Base-by-base conservation (phyloP, 2,329 filamentous ascomycete species). In the Diplodia sapinea region DNA sequence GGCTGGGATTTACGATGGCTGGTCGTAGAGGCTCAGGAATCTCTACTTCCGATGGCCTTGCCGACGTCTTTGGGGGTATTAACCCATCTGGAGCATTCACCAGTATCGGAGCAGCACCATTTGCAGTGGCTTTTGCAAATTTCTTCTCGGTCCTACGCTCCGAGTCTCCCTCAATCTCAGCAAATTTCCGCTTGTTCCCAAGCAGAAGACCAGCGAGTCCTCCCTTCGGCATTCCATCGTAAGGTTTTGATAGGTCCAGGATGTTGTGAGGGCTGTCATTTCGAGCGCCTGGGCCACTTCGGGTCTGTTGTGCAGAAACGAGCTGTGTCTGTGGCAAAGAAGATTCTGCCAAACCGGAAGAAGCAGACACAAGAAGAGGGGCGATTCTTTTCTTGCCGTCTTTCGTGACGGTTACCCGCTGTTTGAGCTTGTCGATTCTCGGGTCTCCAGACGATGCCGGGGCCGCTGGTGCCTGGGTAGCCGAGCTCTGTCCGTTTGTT, bases 381-480 rank as follows among this genome's bases (percentile, higher is more conserved):
- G 93, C 92, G 66, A 99, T 94, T 66, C 95, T 88, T 81, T 99
- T 99, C 81, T 95, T 98, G 36, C 95, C 95, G 71, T 99, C 94
- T 77, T 97, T 98, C 0, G 93, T 96, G 69, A 97, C 90, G 0
- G 94, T 97, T 3, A 98, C 94, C 64, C 95, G 87, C 70, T 94
- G 92, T 79, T 98, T 98, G 70, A 98, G 80, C 70, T 87, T 86
- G 72, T 91, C 88, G 3, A 91, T 77, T 72, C 88, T 87, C 12
- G 85, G 83, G 72, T 90, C 87, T 1, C 73, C 73, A 55, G 75
- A 69, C 12, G 72, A 68, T 38, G 75, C 72, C 49, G 75, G 75
- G 61, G 78, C 73, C 36, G 73, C 68, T n/a, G 75, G 73, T 31
- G 73, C 73, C 56, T 71, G 73, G 49, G 80, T 73, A 20, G 72